Base-by-base conservation (phyloP, 805 yeast genomes). In the Kuraishia piskuri region DNA sequence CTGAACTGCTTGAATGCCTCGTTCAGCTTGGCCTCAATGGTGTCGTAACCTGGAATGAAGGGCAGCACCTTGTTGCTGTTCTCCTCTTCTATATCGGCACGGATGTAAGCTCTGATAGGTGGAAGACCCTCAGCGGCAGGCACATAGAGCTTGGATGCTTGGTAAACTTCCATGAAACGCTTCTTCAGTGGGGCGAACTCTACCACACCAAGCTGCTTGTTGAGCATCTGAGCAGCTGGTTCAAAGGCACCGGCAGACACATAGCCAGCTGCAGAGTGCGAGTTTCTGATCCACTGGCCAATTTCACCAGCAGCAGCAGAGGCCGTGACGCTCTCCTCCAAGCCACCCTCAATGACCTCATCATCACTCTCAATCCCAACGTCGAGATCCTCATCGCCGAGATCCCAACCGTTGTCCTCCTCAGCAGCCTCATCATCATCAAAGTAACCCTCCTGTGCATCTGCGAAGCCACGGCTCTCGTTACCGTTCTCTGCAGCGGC, bases 211-310 rank as follows among this genome's bases (percentile, higher is more conserved):
- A 85, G 76, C 70, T 95, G 99, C 63, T 92, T 86, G 73, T 86
- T 83, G 62, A 94, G 78, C 65, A 95, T 80, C 63, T 90, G 95
- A 45, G 97, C 94, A 44, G 98, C 99, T 52, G 92, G 87, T 59
- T 90, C 97, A 66, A 92, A 92, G 3, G 95, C 88, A 61, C 99
- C 99, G 2, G 97, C 90, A 1, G 99, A 97, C 63, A 86, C 90
- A 61, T 90, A 88, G 24, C 89, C 90, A 26, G 96, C 97, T 3
- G 97, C 90, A 53, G 91, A 79, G 57, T 86, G 87, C 19, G 96
- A 88, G 69, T 87, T 89, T 59, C 92, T 86, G 26, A 88, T 79
- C 99, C 99, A 95, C 55, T 70, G 69, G 3, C 84, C 84, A 31
- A 83, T 70, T 66, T 91, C 96, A 24, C 79, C 79, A 17, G 76